A percentile compares a stretch with the other conserved stretches of the same genome.
Evolutionary conservation across 1,139 yeast species (phyloP).

Genomic region (Nematodospora anomalae): DNA sequence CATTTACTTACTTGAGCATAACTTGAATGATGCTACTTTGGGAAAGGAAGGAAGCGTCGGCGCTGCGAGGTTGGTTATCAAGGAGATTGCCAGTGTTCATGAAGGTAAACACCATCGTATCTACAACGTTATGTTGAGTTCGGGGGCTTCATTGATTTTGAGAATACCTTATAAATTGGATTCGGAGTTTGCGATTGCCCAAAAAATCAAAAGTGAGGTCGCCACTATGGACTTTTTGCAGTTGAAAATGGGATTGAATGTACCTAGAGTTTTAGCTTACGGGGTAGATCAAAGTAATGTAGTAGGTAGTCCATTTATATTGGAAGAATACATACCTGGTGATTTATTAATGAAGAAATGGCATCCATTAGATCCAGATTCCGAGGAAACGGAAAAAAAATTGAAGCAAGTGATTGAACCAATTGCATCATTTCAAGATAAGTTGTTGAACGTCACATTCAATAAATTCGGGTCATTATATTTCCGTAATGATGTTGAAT

Average conservation of each 20-base stretch:
- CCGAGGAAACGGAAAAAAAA: constrained; percentile 35
- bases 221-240: constrained; percentile 86
- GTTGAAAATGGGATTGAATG: constrained; percentile 52
- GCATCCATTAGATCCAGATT: constrained; percentile 67
- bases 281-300: constrained; percentile 62
- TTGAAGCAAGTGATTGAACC: constrained; percentile 61
- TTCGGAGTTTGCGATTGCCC: constrained; percentile 59
- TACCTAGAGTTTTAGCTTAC: constrained; percentile 78
- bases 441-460: constrained; percentile 54
- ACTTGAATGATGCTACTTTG: constrained; percentile 38
- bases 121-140: constrained; percentile 66
- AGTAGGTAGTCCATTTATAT: constrained; percentile 69
- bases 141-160: constrained; percentile 64
- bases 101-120: constrained; percentile 94
- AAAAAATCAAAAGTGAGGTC: constrained; percentile 81
- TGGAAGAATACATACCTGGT: constrained; percentile 79
- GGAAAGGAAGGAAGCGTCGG: constrained; percentile 39
- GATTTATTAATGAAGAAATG: constrained; percentile 82
- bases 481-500: constrained; percentile 61
- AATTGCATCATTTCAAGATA: constrained; percentile 58
- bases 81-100: constrained; percentile 78
- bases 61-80: constrained; percentile 48
- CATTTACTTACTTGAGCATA: constrained; percentile 45
- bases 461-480: constrained; percentile 80
- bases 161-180: constrained; percentile 83